Conservation (phyloP, 805 yeast genomes). For the Cyberlindnera xylosilytica region DNA sequence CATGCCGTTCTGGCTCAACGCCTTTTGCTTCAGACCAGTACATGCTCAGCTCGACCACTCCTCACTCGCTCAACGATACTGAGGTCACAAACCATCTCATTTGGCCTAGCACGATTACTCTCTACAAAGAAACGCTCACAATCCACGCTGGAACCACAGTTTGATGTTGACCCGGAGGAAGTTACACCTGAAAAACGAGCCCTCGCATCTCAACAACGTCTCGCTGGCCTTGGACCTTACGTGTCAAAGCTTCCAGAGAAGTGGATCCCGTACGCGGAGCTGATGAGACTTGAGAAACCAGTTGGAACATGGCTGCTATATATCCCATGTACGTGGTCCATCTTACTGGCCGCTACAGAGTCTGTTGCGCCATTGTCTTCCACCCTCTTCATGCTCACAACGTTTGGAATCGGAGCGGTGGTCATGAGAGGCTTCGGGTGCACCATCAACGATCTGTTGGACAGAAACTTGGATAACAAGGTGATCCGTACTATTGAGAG, state of each 20-base stretch:
- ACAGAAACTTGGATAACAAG: constrained; percentile 74
- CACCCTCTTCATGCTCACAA: constrained; percentile 56
- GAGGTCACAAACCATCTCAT: no score
- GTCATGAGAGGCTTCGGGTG: constrained; percentile 99
- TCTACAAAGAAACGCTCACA: neutral
- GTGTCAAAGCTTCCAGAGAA: constrained; percentile 64
- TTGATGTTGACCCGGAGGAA: neutral
- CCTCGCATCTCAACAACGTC: constrained; percentile 37
- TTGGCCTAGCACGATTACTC: no score
- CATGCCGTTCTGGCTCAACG: neutral
- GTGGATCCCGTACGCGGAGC: constrained; percentile 86
- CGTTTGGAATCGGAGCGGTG: constrained; percentile 81
- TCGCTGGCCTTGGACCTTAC: constrained; percentile 45
- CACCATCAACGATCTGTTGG: constrained; percentile 87
- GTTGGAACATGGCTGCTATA: constrained; percentile 87
- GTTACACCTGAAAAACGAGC: constrained; percentile 21
- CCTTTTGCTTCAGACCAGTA: neutral
- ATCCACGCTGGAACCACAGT: neutral
- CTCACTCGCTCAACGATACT: no score
- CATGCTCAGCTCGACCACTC: no score
- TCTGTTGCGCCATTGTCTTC: constrained; percentile 65
- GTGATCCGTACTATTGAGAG: constrained; percentile 87
- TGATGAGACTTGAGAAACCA: constrained; percentile 91
- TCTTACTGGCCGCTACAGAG: constrained; percentile 81
- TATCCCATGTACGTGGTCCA: constrained; percentile 90